Conservation (phyloP, 2,329 filamentous ascomycete genomes). For the Trichoderma pleuroti region DNA sequence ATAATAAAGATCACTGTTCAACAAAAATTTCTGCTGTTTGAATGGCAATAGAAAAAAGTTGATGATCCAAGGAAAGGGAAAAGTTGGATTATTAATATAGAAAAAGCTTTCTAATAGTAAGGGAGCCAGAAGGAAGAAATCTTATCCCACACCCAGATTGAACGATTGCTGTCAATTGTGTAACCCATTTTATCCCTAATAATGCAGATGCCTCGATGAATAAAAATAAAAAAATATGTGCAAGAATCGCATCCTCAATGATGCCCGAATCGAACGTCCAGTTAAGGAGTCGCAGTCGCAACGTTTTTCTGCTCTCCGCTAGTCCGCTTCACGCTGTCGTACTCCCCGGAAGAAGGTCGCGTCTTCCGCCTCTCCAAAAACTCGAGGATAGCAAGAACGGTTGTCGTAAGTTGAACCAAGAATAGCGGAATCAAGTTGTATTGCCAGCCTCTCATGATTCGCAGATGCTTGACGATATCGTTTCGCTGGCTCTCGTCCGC, state of each 20-base stretch:
- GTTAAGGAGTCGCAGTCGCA: background rate
- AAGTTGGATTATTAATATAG: background rate
- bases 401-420: slow-evolving; percentile 27
- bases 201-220: background rate
- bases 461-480: slow-evolving; percentile 26
- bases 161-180: background rate
- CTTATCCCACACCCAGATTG: background rate
- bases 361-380: slow-evolving; percentile 20
- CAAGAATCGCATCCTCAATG: background rate
- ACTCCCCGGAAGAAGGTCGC: background rate
- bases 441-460: slow-evolving; percentile 29
- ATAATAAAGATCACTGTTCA: background rate
- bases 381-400: slow-evolving; percentile 26
- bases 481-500: slow-evolving; percentile 17
- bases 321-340: slow-evolving; percentile 10
- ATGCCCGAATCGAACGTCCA: background rate
- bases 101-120: background rate
- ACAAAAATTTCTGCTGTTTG: background rate
- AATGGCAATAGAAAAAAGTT: background rate
- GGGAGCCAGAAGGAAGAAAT: background rate
- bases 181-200: background rate
- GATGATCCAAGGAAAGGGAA: background rate
- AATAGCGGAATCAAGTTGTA: slow-evolving; percentile 32
- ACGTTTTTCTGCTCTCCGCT: slow-evolving; percentile 4
- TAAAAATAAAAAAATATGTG: background rate